Evolutionary conservation across 495 filamentous ascomycete genomes (phyloP), one percentile per base, ranked within the genome.

Genomic region (Hyaloscypha bicolor): DNA sequence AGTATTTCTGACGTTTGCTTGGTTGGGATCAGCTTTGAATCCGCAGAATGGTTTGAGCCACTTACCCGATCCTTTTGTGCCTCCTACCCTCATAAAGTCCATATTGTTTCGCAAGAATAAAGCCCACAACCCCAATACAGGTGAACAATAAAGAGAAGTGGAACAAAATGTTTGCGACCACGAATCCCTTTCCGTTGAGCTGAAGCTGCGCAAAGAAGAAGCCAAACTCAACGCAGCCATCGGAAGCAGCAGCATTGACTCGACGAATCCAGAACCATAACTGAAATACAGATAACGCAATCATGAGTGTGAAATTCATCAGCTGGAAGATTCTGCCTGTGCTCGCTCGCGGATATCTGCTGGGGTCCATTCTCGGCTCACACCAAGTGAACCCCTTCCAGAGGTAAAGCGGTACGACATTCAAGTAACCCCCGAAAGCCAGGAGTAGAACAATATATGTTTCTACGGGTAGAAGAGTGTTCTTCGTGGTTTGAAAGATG

Each of bases 401-500:
- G 21, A 76, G 60, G 56, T 76, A 78, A 2, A 81, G 59, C 1
- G 79, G 72, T 9, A 76, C 69, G 57, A 79, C 70, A 55, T 81
- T 81, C 11, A 75, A 45, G 33, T 75, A 77, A 2, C 68, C 62
- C 12, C 73, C 76, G 45, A 77, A 79, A 19, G 74, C 64, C 9
- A 81, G 75, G 1, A 82, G 63, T 4, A 81, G 69, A 14, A 76
- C 66, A 61, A 81, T 72, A 55, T 81, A 82, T 14, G 74, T 69
- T 45, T 69, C 66, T 5, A 64, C 66, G 6, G 61, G 55, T n/a
- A 33, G 16, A n/a, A 64, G 52, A 8, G 11, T 57, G 19, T 64
- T 37, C 19, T 60, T 11, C 3, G 42, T 9, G 0, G 55, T 64
- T 55, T 69, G 25, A 33, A 69, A 45, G 39, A 69, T 39, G 2